Percentiles rank a stretch among this genome's conserved stretches.
Evolutionary conservation across 1,284 basidiomycete species (phyloP).

Genomic region (Entoloma clypeatum): DNA sequence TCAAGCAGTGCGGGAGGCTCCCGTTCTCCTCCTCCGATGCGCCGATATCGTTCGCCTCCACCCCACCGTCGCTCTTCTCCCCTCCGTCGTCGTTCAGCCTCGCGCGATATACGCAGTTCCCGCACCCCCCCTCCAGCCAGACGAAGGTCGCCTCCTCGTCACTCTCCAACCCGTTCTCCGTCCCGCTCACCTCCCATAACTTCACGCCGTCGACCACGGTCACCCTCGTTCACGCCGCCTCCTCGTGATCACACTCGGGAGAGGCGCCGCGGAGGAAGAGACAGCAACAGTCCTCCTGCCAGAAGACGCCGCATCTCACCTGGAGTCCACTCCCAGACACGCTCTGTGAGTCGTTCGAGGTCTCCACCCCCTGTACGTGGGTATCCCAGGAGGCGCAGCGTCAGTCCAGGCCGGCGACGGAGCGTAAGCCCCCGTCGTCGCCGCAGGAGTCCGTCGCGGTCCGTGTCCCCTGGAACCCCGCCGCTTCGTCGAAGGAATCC

Average conservation of each 20-base stretch:
- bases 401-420: slow-evolving; percentile 27
- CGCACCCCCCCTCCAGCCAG: slow-evolving; percentile 34
- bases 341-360: slow-evolving; percentile 39
- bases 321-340: slow-evolving; percentile 27
- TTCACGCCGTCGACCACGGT: slow-evolving; percentile 43
- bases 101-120: slow-evolving; percentile 35
- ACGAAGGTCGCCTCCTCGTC: slow-evolving; percentile 31
- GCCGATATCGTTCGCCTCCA: slow-evolving; percentile 31
- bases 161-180: slow-evolving; percentile 33
- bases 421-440: slow-evolving; percentile 32
- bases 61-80: no score
- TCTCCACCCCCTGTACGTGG: slow-evolving; percentile 36
- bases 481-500: slow-evolving; percentile 28
- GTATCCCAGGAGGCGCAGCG: slow-evolving; percentile 30
- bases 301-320: slow-evolving; percentile 51
- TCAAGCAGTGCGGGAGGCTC: slow-evolving; percentile 32
- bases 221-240: slow-evolving; percentile 44
- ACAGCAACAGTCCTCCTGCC: slow-evolving; percentile 56
- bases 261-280: slow-evolving; percentile 32
- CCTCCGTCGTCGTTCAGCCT: slow-evolving; percentile 37
- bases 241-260: slow-evolving; percentile 32
- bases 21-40: slow-evolving; percentile 33
- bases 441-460: slow-evolving; percentile 29
- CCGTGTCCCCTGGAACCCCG: slow-evolving; percentile 18
- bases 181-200: slow-evolving; percentile 32